Evolutionary conservation across 2,329 filamentous ascomycete species (phyloP), one percentile per base, ranked within the genome.

Genomic region (Pseudogymnoascus destructans): DNA sequence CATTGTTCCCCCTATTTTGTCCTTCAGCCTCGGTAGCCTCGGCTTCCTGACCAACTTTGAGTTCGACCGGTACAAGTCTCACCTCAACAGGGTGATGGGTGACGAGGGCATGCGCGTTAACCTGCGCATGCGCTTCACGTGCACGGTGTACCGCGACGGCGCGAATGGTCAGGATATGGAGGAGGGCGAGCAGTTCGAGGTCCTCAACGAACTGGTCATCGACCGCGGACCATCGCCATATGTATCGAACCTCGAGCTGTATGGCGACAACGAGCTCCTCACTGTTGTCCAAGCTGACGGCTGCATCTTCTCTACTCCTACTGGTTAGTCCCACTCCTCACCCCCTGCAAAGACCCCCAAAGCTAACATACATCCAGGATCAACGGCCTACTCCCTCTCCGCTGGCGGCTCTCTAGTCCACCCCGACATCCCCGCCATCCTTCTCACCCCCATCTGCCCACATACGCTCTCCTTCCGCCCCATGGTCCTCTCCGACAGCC

Each of bases 71-170:
- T 96, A 95, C 76, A 90, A 89, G 72, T 78, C 87, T 60, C 88
- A 95, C 67, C 79, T 98, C 32, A 86, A 89, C 72, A 85, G 84
- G 58, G 81, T 97, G 64, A 95, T 98, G 90, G 90, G 90, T 61
- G 89, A 95, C 59, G 82, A 87, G 1, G 93, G 93, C 59, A 97
- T 98, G 92, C 86, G 92, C 58, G 92, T 97, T 61, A 97, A 95
- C 68, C 77, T 98, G 65, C 89, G 93, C 64, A 98, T 98, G 93
- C 87, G 93, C 62, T 98, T 98, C 72, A 98, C 93, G 13, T 97
- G 92, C 74, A 97, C 93, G 0, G 91, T 98, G 7, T 96, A 92
- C 75, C 86, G 92, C 46, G 79, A 85, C 64, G 82, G 79, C 27
- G 72, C 74, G 3, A 70, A 74, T 1, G 79, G 78, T 9, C 77